A percentile compares a stretch with the other conserved stretches of the same genome.
Conservation (phyloP, 495 filamentous ascomycete genomes). For the Podospora fimiseda region DNA sequence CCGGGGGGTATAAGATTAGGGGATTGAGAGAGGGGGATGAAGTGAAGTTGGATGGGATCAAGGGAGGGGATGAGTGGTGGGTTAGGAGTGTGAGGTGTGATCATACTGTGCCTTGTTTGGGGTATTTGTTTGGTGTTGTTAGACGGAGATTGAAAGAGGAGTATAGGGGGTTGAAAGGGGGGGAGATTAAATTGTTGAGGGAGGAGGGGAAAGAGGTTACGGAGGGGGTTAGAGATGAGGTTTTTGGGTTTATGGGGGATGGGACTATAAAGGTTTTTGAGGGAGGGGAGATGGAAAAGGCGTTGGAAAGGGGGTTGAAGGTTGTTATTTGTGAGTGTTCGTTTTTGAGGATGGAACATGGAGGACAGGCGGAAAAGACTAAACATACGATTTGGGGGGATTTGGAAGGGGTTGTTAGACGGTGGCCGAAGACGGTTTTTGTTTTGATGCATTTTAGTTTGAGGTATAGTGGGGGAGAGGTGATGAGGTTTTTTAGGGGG, state of each 20-base stretch:
- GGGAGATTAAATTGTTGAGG: slow-evolving; percentile 20
- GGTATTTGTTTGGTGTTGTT: slow-evolving; percentile 30
- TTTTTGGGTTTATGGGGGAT: slow-evolving; percentile 37
- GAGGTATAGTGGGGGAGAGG: slow-evolving; percentile 28
- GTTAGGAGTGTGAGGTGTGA: slow-evolving; percentile 30
- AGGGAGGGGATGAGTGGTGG: slow-evolving; percentile 16
- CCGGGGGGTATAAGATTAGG: neutral
- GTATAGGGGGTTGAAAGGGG: slow-evolving; percentile 11
- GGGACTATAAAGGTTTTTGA: slow-evolving; percentile 23
- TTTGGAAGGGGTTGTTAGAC: slow-evolving; percentile 25
- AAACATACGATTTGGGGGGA: slow-evolving; percentile 34
- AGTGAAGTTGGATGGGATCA: neutral
- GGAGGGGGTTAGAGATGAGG: slow-evolving; percentile 19
- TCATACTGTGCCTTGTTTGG: slow-evolving; percentile 33
- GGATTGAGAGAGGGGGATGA: neutral
- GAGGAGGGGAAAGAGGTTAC: slow-evolving; percentile 21
- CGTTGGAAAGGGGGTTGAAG: slow-evolving; percentile 20
- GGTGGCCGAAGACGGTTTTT: slow-evolving; percentile 27
- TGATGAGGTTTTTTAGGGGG: slow-evolving; percentile 26
- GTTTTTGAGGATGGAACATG: slow-evolving; percentile 29
- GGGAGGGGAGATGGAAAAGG: slow-evolving; percentile 8
- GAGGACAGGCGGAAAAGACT: slow-evolving; percentile 28
- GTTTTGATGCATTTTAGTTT: slow-evolving; percentile 36
- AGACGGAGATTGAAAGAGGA: slow-evolving; percentile 24
- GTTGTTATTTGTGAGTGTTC: slow-evolving; percentile 37